phyloP scores from a whole-genome alignment of 1,284 basidiomycete genomes.

The Earliella scabrosa region DNA sequence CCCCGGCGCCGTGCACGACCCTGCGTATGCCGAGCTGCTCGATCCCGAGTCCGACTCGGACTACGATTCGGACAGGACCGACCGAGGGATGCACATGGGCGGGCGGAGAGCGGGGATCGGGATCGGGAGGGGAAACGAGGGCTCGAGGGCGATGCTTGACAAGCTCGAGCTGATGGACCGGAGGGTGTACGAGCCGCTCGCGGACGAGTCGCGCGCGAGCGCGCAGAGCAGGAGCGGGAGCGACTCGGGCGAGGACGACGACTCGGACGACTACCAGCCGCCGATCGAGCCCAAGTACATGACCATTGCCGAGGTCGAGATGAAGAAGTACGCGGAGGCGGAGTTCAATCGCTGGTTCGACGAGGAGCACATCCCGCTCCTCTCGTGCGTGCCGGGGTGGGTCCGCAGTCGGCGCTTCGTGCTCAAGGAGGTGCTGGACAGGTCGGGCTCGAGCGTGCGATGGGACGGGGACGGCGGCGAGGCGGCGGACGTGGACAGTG shows the following conservation, averaged over 20 bases:
- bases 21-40: conserved; percentile 52
- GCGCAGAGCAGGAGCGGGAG: neutral
- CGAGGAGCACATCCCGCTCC: conserved; percentile 40
- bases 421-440: conserved; percentile 28
- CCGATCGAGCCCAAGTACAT: conserved; percentile 29
- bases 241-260: neutral
- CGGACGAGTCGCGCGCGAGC: neutral
- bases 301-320: conserved; percentile 38
- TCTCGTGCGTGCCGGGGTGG: conserved; percentile 40
- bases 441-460: neutral
- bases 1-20: conserved; percentile 46
- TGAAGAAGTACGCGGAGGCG: conserved; percentile 38
- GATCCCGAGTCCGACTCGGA: neutral
- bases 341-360: conserved; percentile 45
- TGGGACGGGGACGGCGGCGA: neutral
- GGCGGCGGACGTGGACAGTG: neutral
- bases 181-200: conserved; percentile 46
- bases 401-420: conserved; percentile 38
- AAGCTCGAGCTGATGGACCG: conserved; percentile 54
- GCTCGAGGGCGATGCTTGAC: no score
- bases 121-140: conserved; percentile 53
- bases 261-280: no score
- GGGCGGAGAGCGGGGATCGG: conserved; percentile 43
- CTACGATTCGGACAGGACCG: neutral
- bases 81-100: neutral